Evolutionary conservation across 208 protist genomes (phyloP), one percentile per base, ranked within the genome.

Genomic region (Histomonas meleagridis): DNA sequence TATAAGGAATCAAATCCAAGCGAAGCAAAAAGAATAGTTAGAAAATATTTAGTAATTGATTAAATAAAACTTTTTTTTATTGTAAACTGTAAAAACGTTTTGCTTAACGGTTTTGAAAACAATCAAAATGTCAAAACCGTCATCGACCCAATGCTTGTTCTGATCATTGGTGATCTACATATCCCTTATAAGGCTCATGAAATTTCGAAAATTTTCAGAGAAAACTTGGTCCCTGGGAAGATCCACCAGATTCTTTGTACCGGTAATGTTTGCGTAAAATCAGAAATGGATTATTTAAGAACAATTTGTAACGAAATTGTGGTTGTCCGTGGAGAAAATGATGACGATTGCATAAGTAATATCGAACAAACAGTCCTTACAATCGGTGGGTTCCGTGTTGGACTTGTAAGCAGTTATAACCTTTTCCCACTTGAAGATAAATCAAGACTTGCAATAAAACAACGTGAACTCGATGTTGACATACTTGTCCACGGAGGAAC

Each of bases 151-250:
- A 86, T 86, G 76, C 76, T 86, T 48, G 76, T 99, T 12, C 95
- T 99, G 32, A 96, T 99, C 9, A 95, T 99, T 53, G 98, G 98
- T 28, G 98, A 99, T 93, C 92, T 98, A n/a, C 97, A 99, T 94
- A 97, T 99, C 60, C 98, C 98, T 35, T 96, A 99, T 18, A 95
- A 98, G 32, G 94, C 96, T 18, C 93, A 94, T 26, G 95, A 96
- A 53, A 95, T 99, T 10, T 98, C 97, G 1, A 93, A 96, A 53
- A 95, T 96, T 38, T 99, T 99, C 93, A 96, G 96, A 53, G 96
- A 96, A 46, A 95, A 99, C 92, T 96, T 99, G 91, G 95, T 26
- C 48, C 96, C 97, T 60, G 96, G 95, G 28, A 98, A 97, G 92
- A 99, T 99, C 92, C 95, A 98, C 92, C 95, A 96, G 81, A 96